Evolutionary conservation across 352 stramenopile species (phyloP), one percentile per base, ranked within the genome.

Genomic region (Pythium periplocum): DNA sequence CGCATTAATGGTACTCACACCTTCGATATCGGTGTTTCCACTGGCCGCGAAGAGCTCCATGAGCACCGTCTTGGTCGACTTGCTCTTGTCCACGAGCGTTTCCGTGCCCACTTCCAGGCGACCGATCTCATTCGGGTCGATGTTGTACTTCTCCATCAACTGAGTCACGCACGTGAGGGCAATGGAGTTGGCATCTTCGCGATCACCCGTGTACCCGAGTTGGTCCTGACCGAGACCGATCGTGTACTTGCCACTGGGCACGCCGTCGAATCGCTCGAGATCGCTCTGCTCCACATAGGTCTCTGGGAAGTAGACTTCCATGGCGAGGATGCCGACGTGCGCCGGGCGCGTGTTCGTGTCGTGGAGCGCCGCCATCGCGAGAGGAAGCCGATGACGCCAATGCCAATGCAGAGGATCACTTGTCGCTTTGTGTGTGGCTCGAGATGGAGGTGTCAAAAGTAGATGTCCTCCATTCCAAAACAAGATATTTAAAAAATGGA

Each of bases 91-190:
- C 55, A 89, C 70, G 40, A 99, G 75, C 44, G 94, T 98, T 80
- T 99, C 97, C 2, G 96, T 99, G 51, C 97, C 97, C 34, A 99
- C 88, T 66, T 99, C 96, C 1, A 99, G 69, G 6, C 96, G 75
- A 17, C 96, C 96, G 34, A 99, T 81, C 51, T 95, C 66, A 2
- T 73, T 66, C 3, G 86, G 53, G 9, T 62, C 44, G 6, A 90
- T 64, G 11, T 55, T 47, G 55, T 78, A 86, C 57, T 81, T 83
- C 46, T 71, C 65, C 40, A 90, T 45, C 8, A 90, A 69, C 48
- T 61, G 63, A 12, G 79, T 63, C 3, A 87, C 73, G 17, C 59
- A 72, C 31, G 75, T 87, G 48, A 90, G 61, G 45, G 78, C 76
- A 52, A 87, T 62, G 51, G 79, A 83, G 51, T 90, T 88, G 55